Evolutionary conservation across 257 asterid genomes (phyloP).

Genomic region (Catharanthus roseus): DNA sequence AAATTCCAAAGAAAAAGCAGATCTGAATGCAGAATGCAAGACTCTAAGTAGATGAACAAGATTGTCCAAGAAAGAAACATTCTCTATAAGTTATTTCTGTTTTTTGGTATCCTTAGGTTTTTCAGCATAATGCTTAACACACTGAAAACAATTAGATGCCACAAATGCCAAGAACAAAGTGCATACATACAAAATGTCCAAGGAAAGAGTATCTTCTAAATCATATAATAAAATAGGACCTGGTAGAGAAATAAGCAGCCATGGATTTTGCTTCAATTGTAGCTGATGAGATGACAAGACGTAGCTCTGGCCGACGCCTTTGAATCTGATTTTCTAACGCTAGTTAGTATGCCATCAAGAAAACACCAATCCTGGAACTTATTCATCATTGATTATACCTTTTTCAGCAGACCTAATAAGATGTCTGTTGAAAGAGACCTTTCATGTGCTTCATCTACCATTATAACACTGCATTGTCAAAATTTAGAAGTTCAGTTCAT

Average conservation of each 20-base stretch:
- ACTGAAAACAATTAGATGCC: too few relatives aligned
- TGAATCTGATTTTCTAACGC: conserved; percentile 48
- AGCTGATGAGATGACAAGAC: conserved; percentile 88
- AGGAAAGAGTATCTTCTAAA: too few relatives aligned
- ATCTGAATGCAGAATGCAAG: neutral
- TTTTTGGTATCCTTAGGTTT: too few relatives aligned
- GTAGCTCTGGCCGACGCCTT: conserved; percentile 81
- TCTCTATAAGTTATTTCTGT: too few relatives aligned
- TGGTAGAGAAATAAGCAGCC: conserved; percentile 69
- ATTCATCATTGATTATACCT: conserved; percentile 38
- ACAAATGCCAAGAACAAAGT: too few relatives aligned
- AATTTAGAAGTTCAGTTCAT: conserved; percentile 17
- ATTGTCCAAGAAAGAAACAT: neutral
- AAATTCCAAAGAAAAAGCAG: too few relatives aligned
- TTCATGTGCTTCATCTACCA: conserved; percentile 99
- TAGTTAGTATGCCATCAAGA: conserved; percentile 5
- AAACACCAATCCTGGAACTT: neutral
- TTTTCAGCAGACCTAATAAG: conserved; percentile 89
- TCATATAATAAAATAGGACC: conserved; percentile 45
- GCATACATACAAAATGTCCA: too few relatives aligned
- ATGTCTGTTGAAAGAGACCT: conserved; percentile 92
- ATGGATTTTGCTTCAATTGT: conserved; percentile 93
- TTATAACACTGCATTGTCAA: conserved; percentile 61
- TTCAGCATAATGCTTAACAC: too few relatives aligned
- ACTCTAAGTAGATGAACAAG: neutral